Conservation (phyloP, 2,329 filamentous ascomycete species). For the Leptographium galeiforme region DNA sequence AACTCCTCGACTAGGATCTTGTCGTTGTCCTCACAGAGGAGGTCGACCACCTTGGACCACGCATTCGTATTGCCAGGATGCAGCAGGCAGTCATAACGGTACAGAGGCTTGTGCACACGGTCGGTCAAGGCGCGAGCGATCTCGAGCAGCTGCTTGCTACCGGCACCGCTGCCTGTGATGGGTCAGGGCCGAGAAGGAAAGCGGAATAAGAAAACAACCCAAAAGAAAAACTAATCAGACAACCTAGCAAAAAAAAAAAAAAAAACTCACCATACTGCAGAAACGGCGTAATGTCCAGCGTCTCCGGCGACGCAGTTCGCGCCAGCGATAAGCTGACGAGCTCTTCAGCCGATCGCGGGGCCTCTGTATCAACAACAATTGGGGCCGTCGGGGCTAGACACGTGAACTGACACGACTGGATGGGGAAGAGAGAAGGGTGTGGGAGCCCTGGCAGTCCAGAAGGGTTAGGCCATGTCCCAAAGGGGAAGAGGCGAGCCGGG, state of each 20-base stretch:
- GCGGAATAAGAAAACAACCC: too few species aligned
- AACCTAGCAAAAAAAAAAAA: neutral
- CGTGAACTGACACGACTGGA: slow-evolving; percentile 5
- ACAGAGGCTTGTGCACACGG: slow-evolving; percentile 2
- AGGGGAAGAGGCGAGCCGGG: neutral
- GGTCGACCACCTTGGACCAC: slow-evolving; percentile 18
- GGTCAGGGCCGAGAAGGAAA: neutral
- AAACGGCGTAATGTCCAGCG: slow-evolving; percentile 4
- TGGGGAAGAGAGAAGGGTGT: slow-evolving; percentile 17
- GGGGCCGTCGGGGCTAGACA: neutral
- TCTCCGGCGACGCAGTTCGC: neutral
- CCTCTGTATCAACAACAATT: neutral
- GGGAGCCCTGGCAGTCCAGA: slow-evolving; percentile 12
- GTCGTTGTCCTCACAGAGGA: slow-evolving; percentile 17
- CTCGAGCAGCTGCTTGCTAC: slow-evolving; percentile 1
- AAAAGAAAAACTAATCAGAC: too few species aligned
- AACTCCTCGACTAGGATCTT: slow-evolving; percentile 17
- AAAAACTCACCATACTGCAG: slow-evolving; percentile 7
- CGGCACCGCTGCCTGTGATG: slow-evolving; percentile 4
- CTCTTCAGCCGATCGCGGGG: neutral
- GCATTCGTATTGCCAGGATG: slow-evolving; percentile 19
- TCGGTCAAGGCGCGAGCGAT: slow-evolving; percentile 1
- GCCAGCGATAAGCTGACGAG: neutral
- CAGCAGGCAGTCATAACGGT: slow-evolving; percentile 14
- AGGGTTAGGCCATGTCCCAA: neutral